Percentiles rank a stretch among this genome's conserved stretches.
Conservation (phyloP, 2,329 filamentous ascomycete species). For the Colletotrichum viniferum region DNA sequence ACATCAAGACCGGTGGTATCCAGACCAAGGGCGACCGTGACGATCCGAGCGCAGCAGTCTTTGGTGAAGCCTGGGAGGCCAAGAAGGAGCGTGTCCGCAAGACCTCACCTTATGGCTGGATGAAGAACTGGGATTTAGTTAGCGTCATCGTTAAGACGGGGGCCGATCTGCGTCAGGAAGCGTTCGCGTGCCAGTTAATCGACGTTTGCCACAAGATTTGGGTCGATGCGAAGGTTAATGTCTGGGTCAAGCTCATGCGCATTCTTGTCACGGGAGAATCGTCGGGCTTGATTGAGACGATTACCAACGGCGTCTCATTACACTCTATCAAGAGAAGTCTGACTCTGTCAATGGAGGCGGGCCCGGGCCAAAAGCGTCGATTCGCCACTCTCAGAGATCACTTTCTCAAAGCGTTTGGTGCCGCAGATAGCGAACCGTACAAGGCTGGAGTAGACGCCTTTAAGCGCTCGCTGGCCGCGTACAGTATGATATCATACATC, state of each 20-base stretch:
- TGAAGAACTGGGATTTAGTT: slow-evolving; percentile 88
- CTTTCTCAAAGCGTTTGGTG: slow-evolving; percentile 80
- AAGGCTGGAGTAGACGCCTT: slow-evolving; percentile 78
- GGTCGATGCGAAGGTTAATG: slow-evolving; percentile 73
- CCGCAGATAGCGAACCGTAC: slow-evolving; percentile 71
- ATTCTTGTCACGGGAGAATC: slow-evolving; percentile 86
- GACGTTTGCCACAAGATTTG: slow-evolving; percentile 82
- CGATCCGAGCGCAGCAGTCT: slow-evolving; percentile 84
- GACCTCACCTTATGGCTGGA: slow-evolving; percentile 84
- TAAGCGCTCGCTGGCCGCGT: slow-evolving; percentile 80
- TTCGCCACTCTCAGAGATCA: slow-evolving; percentile 84
- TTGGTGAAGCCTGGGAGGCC: slow-evolving; percentile 84
- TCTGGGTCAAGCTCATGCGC: slow-evolving; percentile 91
- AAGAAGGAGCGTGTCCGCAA: slow-evolving; percentile 86
- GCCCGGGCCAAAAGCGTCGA: slow-evolving; percentile 67
- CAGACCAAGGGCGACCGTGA: slow-evolving; percentile 82
- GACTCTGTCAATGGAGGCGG: slow-evolving; percentile 76
- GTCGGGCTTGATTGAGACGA: slow-evolving; percentile 84
- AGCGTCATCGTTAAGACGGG: slow-evolving; percentile 90
- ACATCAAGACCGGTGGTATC: slow-evolving; percentile 84
- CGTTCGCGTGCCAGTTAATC: slow-evolving; percentile 86
- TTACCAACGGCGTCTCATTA: slow-evolving; percentile 86
- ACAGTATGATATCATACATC: slow-evolving; percentile 84
- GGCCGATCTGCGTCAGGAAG: slow-evolving; percentile 81
- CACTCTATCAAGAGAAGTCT: slow-evolving; percentile 84